Evolutionary conservation across 1,284 basidiomycete genomes (phyloP), one percentile per base, ranked within the genome.

Genomic region (Apiotrichum montevideense): DNA sequence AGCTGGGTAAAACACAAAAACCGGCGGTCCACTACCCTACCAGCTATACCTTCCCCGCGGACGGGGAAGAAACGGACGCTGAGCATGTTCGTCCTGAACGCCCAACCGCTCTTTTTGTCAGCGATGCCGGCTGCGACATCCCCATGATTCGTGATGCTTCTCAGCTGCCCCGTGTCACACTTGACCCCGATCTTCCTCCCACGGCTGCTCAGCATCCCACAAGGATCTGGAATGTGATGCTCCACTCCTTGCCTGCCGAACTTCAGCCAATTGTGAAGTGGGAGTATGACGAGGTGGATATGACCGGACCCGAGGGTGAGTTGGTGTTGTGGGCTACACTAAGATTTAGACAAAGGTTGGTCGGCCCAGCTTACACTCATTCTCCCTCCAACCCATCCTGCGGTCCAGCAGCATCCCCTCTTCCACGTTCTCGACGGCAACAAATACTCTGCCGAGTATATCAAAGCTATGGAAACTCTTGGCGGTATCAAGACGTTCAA

Each of bases 191-290:
- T 44, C 55, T 69, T 34, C 66, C 69, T 2, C 63, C 68, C 1
- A 48, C 66, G 44, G 67, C 69, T 0, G 48, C 61, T 7, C 63
- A 68, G 46, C 71, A 73, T 54, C 69, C 71, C 0, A 66, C 67
- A 0, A 60, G 69, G 10, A 63, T 71, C 5, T 71, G 71, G 71
- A 73, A 71, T 48, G 42, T 55, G 35, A 60, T 68, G 50, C 55
- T 71, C 9, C 71, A 73, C 44, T 57, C 65, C 1, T 53, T 71
- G 0, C 35, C 52, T 0, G 15, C 65, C 3, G 53, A 65, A 4
- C 47, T 69, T 7, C 69, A 70, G 51, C 71, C 71, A 0, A 55
- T 64, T 4, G 52, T 71, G 35, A 63, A 65, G 50, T 72, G 71
- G 71, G 56, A 61, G 34, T 72, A 66, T 49, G 64, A 51, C 57